phyloP scores from a whole-genome alignment of 345 rosid species.

The Dipteronia dyeriana region DNA sequence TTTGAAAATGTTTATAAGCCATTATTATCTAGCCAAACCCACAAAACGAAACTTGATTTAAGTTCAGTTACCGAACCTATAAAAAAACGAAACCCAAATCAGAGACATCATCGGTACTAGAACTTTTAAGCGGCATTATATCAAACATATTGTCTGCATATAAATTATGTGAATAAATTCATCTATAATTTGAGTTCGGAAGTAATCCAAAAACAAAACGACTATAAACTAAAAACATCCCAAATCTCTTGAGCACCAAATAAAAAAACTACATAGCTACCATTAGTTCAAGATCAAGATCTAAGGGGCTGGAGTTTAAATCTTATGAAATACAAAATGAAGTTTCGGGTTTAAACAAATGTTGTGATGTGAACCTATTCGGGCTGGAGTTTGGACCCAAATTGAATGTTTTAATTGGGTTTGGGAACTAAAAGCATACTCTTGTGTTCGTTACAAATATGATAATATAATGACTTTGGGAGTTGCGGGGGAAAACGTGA shows the following conservation, averaged over 20 bases:
- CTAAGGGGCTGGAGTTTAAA: too few relatives aligned
- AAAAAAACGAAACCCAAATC: neutral
- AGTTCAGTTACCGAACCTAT: neutral
- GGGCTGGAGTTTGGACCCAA: neutral
- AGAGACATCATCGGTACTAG: neutral
- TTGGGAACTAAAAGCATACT: neutral
- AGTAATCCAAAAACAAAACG: neutral
- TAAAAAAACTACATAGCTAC: neutral
- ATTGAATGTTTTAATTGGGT: neutral
- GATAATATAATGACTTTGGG: too few relatives aligned
- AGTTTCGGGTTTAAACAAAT: neutral
- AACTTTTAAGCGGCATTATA: slow-evolving; percentile 11
- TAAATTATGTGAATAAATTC: neutral
- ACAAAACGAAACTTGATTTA: neutral
- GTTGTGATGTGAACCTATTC: too few relatives aligned
- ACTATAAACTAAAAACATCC: neutral
- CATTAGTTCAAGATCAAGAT: neutral
- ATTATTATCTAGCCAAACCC: slow-evolving; percentile 19
- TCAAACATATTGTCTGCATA: slow-evolving; percentile 6
- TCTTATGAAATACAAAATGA: too few relatives aligned
- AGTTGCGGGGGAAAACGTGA: too few relatives aligned
- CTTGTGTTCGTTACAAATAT: too few relatives aligned
- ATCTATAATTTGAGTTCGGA: neutral
- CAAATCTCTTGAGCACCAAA: neutral
- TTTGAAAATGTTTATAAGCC: slow-evolving; percentile 12